These are phyloP conservation scores for Candida sp. DNA, from an alignment of 1,139 yeast genomes.

Conservation along the genomic window DNA sequence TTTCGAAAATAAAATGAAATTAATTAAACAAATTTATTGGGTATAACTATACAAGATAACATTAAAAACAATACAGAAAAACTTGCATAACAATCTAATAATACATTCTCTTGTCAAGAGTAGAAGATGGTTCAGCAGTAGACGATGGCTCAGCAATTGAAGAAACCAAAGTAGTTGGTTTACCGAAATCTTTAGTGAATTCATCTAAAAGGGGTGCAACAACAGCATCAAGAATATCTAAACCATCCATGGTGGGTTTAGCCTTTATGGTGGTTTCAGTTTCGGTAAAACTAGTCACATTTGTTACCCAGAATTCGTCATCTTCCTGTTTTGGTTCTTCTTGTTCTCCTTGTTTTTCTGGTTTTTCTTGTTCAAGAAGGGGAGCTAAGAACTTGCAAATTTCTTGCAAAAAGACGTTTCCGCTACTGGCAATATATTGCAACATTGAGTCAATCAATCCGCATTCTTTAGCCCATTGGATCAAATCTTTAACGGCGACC, in stretches of 20 bases:
- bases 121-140: slow-evolving; percentile 13
- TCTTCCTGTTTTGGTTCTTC: not conserved
- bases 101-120: slow-evolving; percentile 4
- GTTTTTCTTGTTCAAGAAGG: slow-evolving; percentile 16
- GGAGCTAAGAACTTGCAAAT: slow-evolving; percentile 18
- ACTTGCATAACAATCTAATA: not conserved
- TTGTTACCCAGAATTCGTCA: too few relatives aligned
- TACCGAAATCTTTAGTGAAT: slow-evolving; percentile 2
- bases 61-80: too few relatives aligned
- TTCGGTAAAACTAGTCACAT: not conserved
- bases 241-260: slow-evolving; percentile 11
- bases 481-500: slow-evolving; percentile 33
- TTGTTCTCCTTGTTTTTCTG: slow-evolving; percentile 6
- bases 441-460: slow-evolving; percentile 35
- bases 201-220: slow-evolving; percentile 7
- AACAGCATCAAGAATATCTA: slow-evolving; percentile 9
- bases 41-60: too few relatives aligned
- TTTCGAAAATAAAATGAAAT: too few relatives aligned
- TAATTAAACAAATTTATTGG: too few relatives aligned
- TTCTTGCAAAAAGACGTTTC: slow-evolving; percentile 27
- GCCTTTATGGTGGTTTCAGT: not conserved
- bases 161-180: slow-evolving; percentile 8
- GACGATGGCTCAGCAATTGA: slow-evolving; percentile 12
- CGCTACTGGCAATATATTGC: slow-evolving; percentile 25
- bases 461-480: slow-evolving; percentile 35